Conservation (phyloP, 768 basidiomycete genomes). For the Candolleomyces efflorescens region DNA sequence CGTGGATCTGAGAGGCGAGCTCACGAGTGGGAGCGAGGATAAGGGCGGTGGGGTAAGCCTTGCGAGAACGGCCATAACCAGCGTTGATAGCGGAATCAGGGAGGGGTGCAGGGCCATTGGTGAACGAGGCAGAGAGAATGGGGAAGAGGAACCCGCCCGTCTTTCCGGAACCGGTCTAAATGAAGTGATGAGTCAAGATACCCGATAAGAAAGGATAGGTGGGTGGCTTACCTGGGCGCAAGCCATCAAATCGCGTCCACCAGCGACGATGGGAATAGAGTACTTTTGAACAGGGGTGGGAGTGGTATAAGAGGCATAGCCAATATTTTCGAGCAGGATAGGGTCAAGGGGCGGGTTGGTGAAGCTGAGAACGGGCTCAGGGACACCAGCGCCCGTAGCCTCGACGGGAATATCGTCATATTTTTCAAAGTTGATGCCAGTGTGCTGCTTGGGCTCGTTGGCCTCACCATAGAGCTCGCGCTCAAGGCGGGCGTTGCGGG, state of each 20-base stretch:
- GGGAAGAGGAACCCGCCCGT: slow-evolving; percentile 99
- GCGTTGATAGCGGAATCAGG: slow-evolving; percentile 45
- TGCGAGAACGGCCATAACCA: slow-evolving; percentile 68
- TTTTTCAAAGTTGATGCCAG: slow-evolving; percentile 99
- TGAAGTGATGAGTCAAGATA: slow-evolving; percentile 13
- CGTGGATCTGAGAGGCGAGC: slow-evolving; percentile 98
- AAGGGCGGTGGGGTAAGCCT: slow-evolving; percentile 95
- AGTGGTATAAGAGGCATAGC: slow-evolving; percentile 85
- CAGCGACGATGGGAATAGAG: slow-evolving; percentile 96
- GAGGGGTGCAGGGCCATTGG: slow-evolving; percentile 71
- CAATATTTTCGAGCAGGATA: slow-evolving; percentile 93
- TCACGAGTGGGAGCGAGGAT: slow-evolving; percentile 98
- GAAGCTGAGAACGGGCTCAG: slow-evolving; percentile 88
- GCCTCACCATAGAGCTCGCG: slow-evolving; percentile 94
- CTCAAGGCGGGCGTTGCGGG: slow-evolving; percentile 83
- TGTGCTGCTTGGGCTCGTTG: slow-evolving; percentile 85
- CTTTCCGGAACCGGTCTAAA: slow-evolving; percentile 97
- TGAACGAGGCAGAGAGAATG: slow-evolving; percentile 91
- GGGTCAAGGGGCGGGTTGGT: slow-evolving; percentile 87
- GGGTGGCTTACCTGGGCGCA: slow-evolving; percentile 72
- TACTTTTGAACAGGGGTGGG: slow-evolving; percentile 99
- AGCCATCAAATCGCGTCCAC: slow-evolving; percentile 87
- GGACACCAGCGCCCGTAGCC: slow-evolving; percentile 95
- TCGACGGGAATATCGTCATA: slow-evolving; percentile 99
- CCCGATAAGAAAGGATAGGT: slow-evolving; percentile 9